A percentile compares a stretch with the other conserved stretches of the same genome.
These are phyloP conservation scores for Diutina sp. DNA, from an alignment of 1,139 yeast species.

Conservation along the genomic window DNA sequence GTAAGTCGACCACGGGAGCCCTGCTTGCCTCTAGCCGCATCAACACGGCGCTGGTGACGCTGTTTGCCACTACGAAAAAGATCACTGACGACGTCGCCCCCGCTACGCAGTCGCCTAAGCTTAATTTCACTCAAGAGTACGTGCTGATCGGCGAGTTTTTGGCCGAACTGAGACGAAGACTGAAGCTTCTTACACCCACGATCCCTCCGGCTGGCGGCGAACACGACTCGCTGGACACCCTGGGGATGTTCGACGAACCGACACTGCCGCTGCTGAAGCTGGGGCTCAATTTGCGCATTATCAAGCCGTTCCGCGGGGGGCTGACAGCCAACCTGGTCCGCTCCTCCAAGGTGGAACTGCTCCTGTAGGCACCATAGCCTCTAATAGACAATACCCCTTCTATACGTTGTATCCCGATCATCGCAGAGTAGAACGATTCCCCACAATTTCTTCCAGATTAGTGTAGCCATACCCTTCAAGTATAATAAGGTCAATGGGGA, in stretches of 20 bases:
- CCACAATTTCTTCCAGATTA: neutral
- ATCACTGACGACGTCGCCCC: conserved; percentile 4
- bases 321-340: neutral
- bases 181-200: conserved; percentile 9
- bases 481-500: too few species aligned
- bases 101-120: conserved; percentile 1
- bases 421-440: neutral
- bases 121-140: neutral
- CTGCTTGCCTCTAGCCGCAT: neutral
- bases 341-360: neutral
- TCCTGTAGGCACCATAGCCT: neutral
- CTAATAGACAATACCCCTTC: neutral
- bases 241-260: conserved; percentile 1
- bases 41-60: neutral
- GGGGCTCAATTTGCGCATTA: conserved; percentile 45
- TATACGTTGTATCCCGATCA: neutral
- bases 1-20: neutral
- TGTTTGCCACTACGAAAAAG: neutral
- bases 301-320: conserved; percentile 33
- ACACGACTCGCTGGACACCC: neutral
- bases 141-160: conserved; percentile 5
- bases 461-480: neutral
- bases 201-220: conserved; percentile 7
- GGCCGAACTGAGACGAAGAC: conserved; percentile 6
- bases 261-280: conserved; percentile 12